A percentile compares a stretch with the other conserved stretches of the same genome.
Evolutionary conservation across 805 yeast genomes (phyloP).

Genomic region (Wickerhamiella alocasiicola): DNA sequence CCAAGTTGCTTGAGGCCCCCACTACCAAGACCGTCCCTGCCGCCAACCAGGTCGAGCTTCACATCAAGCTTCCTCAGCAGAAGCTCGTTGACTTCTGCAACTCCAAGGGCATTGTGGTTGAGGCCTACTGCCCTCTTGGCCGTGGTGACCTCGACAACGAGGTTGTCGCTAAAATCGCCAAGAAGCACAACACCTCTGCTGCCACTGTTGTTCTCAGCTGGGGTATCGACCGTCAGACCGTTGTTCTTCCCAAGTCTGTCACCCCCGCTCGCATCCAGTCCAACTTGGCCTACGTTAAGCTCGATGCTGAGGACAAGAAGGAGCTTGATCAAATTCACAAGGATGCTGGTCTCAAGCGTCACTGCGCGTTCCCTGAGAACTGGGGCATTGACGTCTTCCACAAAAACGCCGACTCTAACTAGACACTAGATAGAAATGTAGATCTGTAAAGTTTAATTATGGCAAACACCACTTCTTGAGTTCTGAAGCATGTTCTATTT

Average conservation of each 20-base stretch:
- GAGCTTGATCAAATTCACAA: constrained; percentile 21
- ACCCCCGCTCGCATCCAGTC: constrained; percentile 46
- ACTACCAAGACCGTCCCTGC: constrained; percentile 42
- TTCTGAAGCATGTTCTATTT: too few species aligned
- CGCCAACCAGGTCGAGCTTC: constrained; percentile 64
- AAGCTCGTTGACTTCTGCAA: constrained; percentile 43
- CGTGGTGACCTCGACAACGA: constrained; percentile 49
- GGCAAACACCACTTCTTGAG: too few species aligned
- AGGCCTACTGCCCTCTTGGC: constrained; percentile 75
- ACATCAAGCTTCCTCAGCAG: constrained; percentile 57
- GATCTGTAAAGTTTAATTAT: background rate
- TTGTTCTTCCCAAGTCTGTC: constrained; percentile 57
- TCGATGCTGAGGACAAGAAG: constrained; percentile 33
- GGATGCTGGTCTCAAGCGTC: constrained; percentile 17
- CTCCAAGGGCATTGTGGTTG: constrained; percentile 41
- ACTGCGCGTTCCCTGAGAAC: constrained; percentile 17
- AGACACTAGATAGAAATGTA: constrained; percentile 2
- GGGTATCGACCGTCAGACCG: constrained; percentile 39
- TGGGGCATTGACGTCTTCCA: constrained; percentile 18
- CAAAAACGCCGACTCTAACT: constrained; percentile 21
- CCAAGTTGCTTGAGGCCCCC: constrained; percentile 34
- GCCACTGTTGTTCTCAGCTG: constrained; percentile 26
- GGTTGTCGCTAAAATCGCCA: constrained; percentile 42
- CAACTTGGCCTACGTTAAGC: constrained; percentile 31
- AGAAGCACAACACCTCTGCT: constrained; percentile 35